phyloP scores from a whole-genome alignment of 441 rosid genomes.

The Syzygium malaccense region DNA sequence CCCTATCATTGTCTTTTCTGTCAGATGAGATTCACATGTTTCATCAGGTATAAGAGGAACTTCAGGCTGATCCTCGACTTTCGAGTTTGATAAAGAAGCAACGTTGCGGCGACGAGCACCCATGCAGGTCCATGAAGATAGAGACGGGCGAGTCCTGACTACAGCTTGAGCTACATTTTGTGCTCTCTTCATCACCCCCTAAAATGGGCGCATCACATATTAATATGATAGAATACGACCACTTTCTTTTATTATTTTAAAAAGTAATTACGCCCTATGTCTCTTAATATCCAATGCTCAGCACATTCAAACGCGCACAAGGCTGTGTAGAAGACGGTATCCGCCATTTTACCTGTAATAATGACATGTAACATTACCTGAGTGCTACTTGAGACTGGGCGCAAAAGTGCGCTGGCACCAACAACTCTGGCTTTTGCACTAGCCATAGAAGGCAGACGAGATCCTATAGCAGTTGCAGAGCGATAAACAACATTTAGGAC shows the following conservation, averaged over 20 bases:
- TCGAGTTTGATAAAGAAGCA: slow-evolving; percentile 28
- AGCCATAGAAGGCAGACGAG: slow-evolving; percentile 86
- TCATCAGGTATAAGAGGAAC: slow-evolving; percentile 35
- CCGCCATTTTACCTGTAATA: not conserved
- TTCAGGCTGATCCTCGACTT: slow-evolving; percentile 41
- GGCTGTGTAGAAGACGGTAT: not conserved
- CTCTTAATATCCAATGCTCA: not conserved
- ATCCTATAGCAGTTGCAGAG: slow-evolving; percentile 92
- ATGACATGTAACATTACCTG: slow-evolving; percentile 38
- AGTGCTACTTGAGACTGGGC: slow-evolving; percentile 85
- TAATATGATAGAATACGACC: not conserved
- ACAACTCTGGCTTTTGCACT: slow-evolving; percentile 95
- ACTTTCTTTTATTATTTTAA: not conserved
- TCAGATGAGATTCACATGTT: slow-evolving; percentile 31
- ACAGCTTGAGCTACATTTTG: slow-evolving; percentile 90
- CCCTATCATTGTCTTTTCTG: slow-evolving; percentile 22
- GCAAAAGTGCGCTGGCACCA: slow-evolving; percentile 86
- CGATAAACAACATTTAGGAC: slow-evolving; percentile 87
- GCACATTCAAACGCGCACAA: not conserved
- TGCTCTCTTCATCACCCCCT: slow-evolving; percentile 94
- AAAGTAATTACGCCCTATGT: not conserved
- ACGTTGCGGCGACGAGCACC: slow-evolving; percentile 71
- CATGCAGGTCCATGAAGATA: slow-evolving; percentile 90
- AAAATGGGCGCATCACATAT: not conserved
- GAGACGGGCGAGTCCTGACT: slow-evolving; percentile 66